phyloP scores from a whole-genome alignment of 805 yeast genomes.

The Millerozyma miso region DNA sequence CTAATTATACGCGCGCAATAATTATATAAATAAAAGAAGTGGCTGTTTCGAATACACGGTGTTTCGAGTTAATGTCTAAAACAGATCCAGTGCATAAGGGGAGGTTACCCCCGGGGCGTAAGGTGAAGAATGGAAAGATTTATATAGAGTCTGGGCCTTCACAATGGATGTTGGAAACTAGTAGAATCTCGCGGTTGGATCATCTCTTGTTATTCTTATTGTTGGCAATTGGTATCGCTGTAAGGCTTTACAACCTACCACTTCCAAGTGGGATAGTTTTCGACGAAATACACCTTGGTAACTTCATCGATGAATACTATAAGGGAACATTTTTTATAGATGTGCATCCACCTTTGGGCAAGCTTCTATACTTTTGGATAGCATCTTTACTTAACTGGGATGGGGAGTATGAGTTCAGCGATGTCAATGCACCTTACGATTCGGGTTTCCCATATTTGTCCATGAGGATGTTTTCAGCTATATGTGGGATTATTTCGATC shows the following conservation, averaged over 20 bases:
- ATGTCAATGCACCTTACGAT: slow-evolving; percentile 40
- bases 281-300: slow-evolving; percentile 44
- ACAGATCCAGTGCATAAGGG: neutral
- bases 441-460: slow-evolving; percentile 42
- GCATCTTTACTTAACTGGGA: slow-evolving; percentile 52
- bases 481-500: slow-evolving; percentile 51
- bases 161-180: slow-evolving; percentile 10
- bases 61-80: neutral
- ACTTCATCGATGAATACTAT: slow-evolving; percentile 41
- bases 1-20: neutral
- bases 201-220: slow-evolving; percentile 16
- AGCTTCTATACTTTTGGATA: slow-evolving; percentile 52
- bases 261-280: slow-evolving; percentile 41
- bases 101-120: slow-evolving; percentile 20
- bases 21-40: neutral
- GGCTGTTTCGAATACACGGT: neutral
- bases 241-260: slow-evolving; percentile 30
- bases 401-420: slow-evolving; percentile 33
- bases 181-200: slow-evolving; percentile 14
- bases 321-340: slow-evolving; percentile 63
- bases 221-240: slow-evolving; percentile 18
- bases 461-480: slow-evolving; percentile 55
- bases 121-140: slow-evolving; percentile 26
- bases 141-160: slow-evolving; percentile 22
- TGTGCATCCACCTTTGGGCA: slow-evolving; percentile 69